Base-by-base conservation (phyloP, 139 green algal species). In the Volvox africanus region DNA sequence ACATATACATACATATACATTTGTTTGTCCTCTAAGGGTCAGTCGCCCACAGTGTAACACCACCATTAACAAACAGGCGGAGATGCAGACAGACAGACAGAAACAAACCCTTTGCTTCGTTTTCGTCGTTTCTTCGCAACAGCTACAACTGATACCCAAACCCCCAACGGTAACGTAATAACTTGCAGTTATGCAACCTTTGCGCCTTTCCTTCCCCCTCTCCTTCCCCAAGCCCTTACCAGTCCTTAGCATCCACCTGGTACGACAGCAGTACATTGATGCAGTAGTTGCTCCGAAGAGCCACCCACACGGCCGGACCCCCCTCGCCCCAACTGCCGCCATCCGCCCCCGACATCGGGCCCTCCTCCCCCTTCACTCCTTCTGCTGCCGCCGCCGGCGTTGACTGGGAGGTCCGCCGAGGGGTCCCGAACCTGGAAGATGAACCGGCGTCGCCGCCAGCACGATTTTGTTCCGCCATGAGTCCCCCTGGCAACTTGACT, bases 191-290 rank as follows among this genome's bases (percentile, higher is more conserved):
- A n/a, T n/a, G n/a, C n/a, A n/a, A 75, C 3, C 24, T 75, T 28
- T 26, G 9, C 24, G 9, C 67, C 22, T 75, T 75, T 14, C 22
- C 24, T 26, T 75, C 11, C 67, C 76, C 32, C 76, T 61, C 33
- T 12, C 76, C 33, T n/a, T 2, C 18, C 76, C 76, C 26, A 55
- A 55, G 44, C 36, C 78, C 78, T 84, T 73, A 90, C 87, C 87
- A 91, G 87, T 91, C 87, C 0, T 12, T 0, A 3, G 87, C 61
- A 77, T 91, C 76, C 1, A 68, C 61, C 87, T 86, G 87, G 61
- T 80, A 86, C 14, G 87, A 76, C 76, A 91, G 76, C 87, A 91
- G 76, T 28, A 91, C 73, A n/a, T 85, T 71, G n/a, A 91, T 79
- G 13, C 20, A 12, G 35, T 71, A 91, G 61, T 91, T 91, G 87